Base-by-base conservation (phyloP, 129 eudicot genomes). In the Pseudognaphalium luteoalbum region DNA sequence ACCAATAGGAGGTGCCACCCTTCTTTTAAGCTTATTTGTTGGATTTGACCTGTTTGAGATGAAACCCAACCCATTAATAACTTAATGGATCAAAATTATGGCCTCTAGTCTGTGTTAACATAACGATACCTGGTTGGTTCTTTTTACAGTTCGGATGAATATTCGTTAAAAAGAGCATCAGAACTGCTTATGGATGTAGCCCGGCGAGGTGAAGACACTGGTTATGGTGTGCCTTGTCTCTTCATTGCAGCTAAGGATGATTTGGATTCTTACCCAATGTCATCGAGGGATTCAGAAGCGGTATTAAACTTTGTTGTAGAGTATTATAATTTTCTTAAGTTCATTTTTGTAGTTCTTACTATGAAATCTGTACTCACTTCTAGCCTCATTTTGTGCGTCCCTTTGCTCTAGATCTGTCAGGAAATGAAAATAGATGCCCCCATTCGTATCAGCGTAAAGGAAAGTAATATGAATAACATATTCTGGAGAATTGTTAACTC, bases 231-330 rank as follows among this genome's bases (percentile, higher is more conserved):
- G 73, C 99, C 99, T 77, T 94, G 96, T 78, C 93, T 94, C 76
- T 84, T 94, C 22, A 74, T 94, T 68, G 91, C 96, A 21, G 97
- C 96, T 20, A 94, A 94, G 86, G 89, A 94, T 85, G 97, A 94
- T 76, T 69, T 91, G 54, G 90, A 84, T 76, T 77, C 93, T 34
- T 87, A 87, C 81, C 89, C 90, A 17, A 87, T 80, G 86, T 85
- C 91, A 78, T 85, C 81, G 66, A 74, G 77, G 66, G 97, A 93
- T 69, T 93, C 98, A 10, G 92, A 85, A 71, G 76, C 85, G 87
- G 98, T 93, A 86, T 47, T 78, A 57, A 32, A 30, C 39, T 50
- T 68, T 17, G 21, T 61, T 4, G 69, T 22, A 25, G 3, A 50
- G 6, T 6, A 60, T 21, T 32, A 15, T 58, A 39, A 41, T 56